Evolutionary conservation across 345 rosid species (phyloP).

Genomic region (Viola odorata): DNA sequence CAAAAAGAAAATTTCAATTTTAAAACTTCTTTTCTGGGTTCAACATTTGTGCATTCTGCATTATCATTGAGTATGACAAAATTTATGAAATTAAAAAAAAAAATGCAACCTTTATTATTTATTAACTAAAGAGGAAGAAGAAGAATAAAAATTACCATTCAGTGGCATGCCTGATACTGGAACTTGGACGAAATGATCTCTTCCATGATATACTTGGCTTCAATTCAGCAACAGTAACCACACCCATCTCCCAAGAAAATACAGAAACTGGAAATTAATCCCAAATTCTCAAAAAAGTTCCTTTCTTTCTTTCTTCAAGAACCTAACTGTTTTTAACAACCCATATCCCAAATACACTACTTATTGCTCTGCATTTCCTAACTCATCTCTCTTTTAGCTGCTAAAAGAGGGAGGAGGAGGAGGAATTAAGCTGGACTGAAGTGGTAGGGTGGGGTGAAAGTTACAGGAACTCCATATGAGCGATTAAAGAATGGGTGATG

Average conservation of each 20-base stretch:
- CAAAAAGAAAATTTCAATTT: too few relatives aligned
- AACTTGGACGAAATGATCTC: conserved; percentile 77
- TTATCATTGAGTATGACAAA: too few relatives aligned
- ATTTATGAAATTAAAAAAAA: too few relatives aligned
- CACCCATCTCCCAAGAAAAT: conserved; percentile 50
- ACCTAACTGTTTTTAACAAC: conserved; percentile 21
- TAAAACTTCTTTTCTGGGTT: too few relatives aligned
- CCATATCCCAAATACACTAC: conserved; percentile 9
- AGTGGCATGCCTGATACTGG: conserved; percentile 90
- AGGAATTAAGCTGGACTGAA: conserved; percentile 10
- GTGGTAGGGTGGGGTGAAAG: conserved; percentile 25
- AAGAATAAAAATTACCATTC: conserved; percentile 62
- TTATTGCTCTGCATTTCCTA: conserved; percentile 15
- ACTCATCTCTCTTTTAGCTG: conserved; percentile 1
- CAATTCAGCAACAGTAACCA: conserved; percentile 64
- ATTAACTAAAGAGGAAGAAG: too few relatives aligned
- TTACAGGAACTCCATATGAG: conserved; percentile 31
- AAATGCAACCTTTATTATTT: too few relatives aligned
- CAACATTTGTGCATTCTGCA: too few relatives aligned
- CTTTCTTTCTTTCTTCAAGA: conserved; percentile 16
- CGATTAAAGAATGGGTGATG: conserved; percentile 18
- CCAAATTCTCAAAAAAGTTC: conserved; percentile 8
- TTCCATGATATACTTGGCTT: conserved; percentile 86
- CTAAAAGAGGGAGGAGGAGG: conserved; percentile 7
- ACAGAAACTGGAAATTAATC: conserved; percentile 7